A percentile compares a stretch with the other conserved stretches of the same genome.
Evolutionary conservation across 2,329 filamentous ascomycete species (phyloP).

Genomic region (Aspergillus neotritici): DNA sequence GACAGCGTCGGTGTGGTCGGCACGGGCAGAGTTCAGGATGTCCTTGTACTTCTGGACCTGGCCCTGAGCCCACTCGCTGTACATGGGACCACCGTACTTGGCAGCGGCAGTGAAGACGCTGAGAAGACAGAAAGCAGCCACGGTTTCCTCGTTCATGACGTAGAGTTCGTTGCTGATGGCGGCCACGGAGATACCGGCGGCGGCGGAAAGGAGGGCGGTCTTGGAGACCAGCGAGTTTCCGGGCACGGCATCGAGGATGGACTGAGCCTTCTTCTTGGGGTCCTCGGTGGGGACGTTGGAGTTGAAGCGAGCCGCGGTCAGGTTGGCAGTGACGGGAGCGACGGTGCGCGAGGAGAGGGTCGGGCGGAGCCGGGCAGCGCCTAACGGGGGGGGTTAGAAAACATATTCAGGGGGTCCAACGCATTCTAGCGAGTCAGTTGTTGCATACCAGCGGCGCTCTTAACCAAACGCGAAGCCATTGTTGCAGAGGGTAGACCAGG

Average conservation of each 20-base stretch:
- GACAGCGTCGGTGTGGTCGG: slow-evolving; percentile 92
- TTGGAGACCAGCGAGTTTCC: slow-evolving; percentile 91
- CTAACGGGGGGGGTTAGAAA: slow-evolving; percentile 47
- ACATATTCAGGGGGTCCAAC: slow-evolving; percentile 14
- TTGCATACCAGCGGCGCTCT: slow-evolving; percentile 84
- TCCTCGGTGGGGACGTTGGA: slow-evolving; percentile 79
- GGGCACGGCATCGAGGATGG: slow-evolving; percentile 86
- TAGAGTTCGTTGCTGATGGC: slow-evolving; percentile 99
- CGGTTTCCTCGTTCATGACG: slow-evolving; percentile 97
- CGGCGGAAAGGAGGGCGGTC: slow-evolving; percentile 91
- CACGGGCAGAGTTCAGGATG: slow-evolving; percentile 89
- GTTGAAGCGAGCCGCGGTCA: slow-evolving; percentile 62
- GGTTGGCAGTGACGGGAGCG: slow-evolving; percentile 65
- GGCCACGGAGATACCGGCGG: slow-evolving; percentile 83
- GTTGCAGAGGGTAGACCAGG: slow-evolving; percentile 58
- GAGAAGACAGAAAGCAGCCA: slow-evolving; percentile 86
- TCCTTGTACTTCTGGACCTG: slow-evolving; percentile 90
- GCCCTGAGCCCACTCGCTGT: slow-evolving; percentile 83
- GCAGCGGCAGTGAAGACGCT: slow-evolving; percentile 88
- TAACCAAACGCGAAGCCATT: slow-evolving; percentile 98
- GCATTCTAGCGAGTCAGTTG: slow-evolving; percentile 19
- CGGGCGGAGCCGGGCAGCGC: slow-evolving; percentile 85
- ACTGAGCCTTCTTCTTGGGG: slow-evolving; percentile 95
- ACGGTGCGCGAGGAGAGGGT: slow-evolving; percentile 68
- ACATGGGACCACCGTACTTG: slow-evolving; percentile 88